Percentiles rank a stretch among this genome's conserved stretches.
These are phyloP conservation scores for Ophiostoma triangulosporum DNA, from an alignment of 2,329 filamentous ascomycete species.

Conservation along the genomic window DNA sequence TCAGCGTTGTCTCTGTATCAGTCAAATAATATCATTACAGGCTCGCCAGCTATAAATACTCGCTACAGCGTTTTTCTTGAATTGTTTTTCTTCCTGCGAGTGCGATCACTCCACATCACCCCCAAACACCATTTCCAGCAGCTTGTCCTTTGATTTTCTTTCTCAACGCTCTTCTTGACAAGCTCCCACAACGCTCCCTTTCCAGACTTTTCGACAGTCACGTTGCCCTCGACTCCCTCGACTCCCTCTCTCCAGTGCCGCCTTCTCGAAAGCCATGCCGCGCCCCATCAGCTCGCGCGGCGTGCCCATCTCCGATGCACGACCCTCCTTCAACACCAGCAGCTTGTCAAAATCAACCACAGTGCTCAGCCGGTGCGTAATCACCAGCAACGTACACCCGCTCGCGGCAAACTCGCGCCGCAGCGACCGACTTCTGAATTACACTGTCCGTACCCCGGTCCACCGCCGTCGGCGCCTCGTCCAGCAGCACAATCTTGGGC, in stretches of 20 bases:
- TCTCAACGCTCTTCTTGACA: conserved; percentile 13
- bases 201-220: conserved; percentile 13
- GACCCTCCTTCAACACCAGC: conserved; percentile 34
- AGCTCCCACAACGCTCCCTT: conserved; percentile 14
- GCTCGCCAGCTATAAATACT: no score
- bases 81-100: no score
- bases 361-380: conserved; percentile 28
- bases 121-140: conserved; percentile 11
- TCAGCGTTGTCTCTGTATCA: no score
- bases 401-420: conserved; percentile 32
- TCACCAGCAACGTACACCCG: conserved; percentile 39
- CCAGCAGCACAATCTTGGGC: conserved; percentile 28
- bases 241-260: no score
- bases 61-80: background rate
- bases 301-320: conserved; percentile 29
- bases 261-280: conserved; percentile 19
- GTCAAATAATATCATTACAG: no score
- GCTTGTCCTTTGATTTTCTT: conserved; percentile 15
- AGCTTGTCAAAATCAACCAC: conserved; percentile 38
- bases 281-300: conserved; percentile 26
- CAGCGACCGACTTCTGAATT: conserved; percentile 43
- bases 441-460: conserved; percentile 42
- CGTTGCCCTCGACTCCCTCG: no score
- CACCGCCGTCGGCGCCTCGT: conserved; percentile 34
- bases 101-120: background rate